Percentiles rank a stretch among this genome's conserved stretches.
phyloP scores from a whole-genome alignment of 257 asterid genomes.

The Jasminum sambac region DNA sequence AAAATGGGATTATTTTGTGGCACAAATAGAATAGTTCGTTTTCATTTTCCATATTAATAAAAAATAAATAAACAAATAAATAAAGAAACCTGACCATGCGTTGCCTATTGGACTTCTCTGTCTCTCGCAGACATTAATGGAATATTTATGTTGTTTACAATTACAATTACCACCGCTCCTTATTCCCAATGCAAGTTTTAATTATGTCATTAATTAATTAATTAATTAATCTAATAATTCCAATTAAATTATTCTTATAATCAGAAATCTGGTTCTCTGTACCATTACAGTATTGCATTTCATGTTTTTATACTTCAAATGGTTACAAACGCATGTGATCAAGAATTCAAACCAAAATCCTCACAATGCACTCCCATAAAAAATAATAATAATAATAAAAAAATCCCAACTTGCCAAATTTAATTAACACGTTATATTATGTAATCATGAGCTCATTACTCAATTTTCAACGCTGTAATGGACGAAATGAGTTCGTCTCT shows the following conservation, averaged over 20 bases:
- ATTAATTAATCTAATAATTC: constrained; percentile 10
- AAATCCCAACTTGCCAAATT: constrained; percentile 27
- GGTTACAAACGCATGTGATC: constrained; percentile 43
- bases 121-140: constrained; percentile 34
- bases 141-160: constrained; percentile 8
- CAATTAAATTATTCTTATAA: not conserved
- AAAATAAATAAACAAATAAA: too few relatives aligned
- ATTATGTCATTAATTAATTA: not conserved
- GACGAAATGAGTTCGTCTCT: not conserved
- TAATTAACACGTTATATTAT: constrained; percentile 20
- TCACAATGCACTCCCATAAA: constrained; percentile 11
- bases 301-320: constrained; percentile 5
- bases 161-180: constrained; percentile 7
- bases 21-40: too few relatives aligned
- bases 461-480: not conserved
- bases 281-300: not conserved
- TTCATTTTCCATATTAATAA: too few relatives aligned
- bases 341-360: constrained; percentile 27
- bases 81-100: constrained; percentile 1
- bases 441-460: not conserved
- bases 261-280: constrained; percentile 25
- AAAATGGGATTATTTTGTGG: too few relatives aligned
- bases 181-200: constrained; percentile 38
- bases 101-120: constrained; percentile 6
- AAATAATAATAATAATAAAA: too few relatives aligned